Evolutionary conservation across 768 basidiomycete genomes (phyloP).

Genomic region (Suillus decipiens): DNA sequence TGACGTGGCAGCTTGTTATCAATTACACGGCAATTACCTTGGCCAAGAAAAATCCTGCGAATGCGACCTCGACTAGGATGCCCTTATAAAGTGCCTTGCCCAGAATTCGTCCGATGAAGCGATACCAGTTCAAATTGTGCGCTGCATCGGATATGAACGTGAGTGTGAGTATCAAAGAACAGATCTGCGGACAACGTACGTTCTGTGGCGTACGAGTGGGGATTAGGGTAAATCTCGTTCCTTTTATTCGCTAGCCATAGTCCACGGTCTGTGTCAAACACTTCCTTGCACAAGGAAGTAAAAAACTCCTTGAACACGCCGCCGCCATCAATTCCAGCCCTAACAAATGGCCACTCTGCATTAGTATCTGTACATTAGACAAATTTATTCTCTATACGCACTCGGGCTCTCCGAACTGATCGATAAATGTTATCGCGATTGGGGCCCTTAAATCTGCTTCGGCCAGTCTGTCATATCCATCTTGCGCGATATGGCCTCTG

Average conservation of each 20-base stretch:
- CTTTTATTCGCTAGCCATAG: slow-evolving; percentile 90
- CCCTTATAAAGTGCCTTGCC: slow-evolving; percentile 98
- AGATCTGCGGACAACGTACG: slow-evolving; percentile 48
- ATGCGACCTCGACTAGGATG: slow-evolving; percentile 91
- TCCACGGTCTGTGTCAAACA: slow-evolving; percentile 92
- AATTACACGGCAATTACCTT: slow-evolving; percentile 50
- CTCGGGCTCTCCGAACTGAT: slow-evolving; percentile 87
- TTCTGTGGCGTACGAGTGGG: slow-evolving; percentile 89
- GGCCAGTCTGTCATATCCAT: slow-evolving; percentile 84
- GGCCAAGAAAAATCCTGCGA: slow-evolving; percentile 92
- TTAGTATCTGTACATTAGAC: slow-evolving; percentile 9
- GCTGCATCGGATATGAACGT: slow-evolving; percentile 41
- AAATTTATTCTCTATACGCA: slow-evolving; percentile 40
- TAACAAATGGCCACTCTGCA: slow-evolving; percentile 23
- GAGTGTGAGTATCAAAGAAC: slow-evolving; percentile 2
- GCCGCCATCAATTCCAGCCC: slow-evolving; percentile 93
- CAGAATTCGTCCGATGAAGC: slow-evolving; percentile 89
- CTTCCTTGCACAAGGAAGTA: slow-evolving; percentile 90
- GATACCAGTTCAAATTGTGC: slow-evolving; percentile 89
- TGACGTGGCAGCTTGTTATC: not conserved
- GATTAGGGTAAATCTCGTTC: slow-evolving; percentile 95
- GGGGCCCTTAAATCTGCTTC: slow-evolving; percentile 80
- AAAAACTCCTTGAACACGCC: slow-evolving; percentile 99
- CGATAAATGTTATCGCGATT: slow-evolving; percentile 89
- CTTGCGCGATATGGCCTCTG: slow-evolving; percentile 80